Base-by-base conservation (phyloP, 2,329 filamentous ascomycete species). In the Cadophora sp. region DNA sequence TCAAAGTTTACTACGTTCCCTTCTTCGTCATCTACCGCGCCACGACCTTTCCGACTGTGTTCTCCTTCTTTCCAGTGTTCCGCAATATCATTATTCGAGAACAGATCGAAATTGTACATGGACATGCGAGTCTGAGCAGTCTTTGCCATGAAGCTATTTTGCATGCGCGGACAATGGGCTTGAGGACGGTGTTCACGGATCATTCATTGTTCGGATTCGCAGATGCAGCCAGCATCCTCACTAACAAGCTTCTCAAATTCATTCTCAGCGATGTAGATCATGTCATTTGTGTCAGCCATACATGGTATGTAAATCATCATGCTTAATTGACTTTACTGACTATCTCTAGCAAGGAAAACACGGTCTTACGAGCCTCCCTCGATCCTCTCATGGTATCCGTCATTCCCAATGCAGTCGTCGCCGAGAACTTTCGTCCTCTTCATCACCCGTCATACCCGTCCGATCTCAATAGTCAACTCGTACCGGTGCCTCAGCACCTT, bases 31-130 rank as follows among this genome's bases (percentile, higher is more conserved):
- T 99, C 75, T 98, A 97, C 80, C 93, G 97, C 74, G 92, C 94
- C 72, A 89, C 94, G 4, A 97, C 94, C 14, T 95, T 99, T 76
- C 96, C 96, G 0, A 98, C 97, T 5, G 94, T 99, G 77, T 98
- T 98, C 83, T 97, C 95, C 34, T 97, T 97, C 83, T 99, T 99
- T 76, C 96, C 97, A 11, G 89, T 97, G n/a, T 94, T 99, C 76
- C 90, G 96, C 67, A 97, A 98, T 75, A 98, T 99, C 75, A 88
- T 97, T 70, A 92, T 99, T 69, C 90, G 96, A 56, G 96, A 99
- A 80, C 88, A 91, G 69, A 97, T 99, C 74, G 92, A 98, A 79
- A 99, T 99, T 75, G 94, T 99, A 0, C 96, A 99, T 78, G 96
- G 95, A n/a, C 96, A 99, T 83, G 95, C 88, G 37, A 97, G 93